These are phyloP conservation scores for Mycena filopes DNA, from an alignment of 768 basidiomycete genomes.

Conservation along the genomic window DNA sequence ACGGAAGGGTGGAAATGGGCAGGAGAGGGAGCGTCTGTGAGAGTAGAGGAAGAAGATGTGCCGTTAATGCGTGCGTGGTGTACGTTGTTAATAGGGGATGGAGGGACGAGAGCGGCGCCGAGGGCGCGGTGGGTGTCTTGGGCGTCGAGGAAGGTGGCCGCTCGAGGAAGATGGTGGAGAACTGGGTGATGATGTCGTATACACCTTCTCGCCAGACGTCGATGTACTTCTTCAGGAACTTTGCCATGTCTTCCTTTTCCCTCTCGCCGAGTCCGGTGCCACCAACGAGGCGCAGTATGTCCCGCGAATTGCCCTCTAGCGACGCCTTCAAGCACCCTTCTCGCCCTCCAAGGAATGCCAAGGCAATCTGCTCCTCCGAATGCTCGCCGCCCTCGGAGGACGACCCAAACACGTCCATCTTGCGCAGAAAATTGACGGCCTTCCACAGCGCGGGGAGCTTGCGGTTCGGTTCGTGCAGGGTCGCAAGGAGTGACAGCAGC, in stretches of 20 bases:
- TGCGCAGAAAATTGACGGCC: conserved; percentile 85
- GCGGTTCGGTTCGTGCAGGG: conserved; percentile 81
- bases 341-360: conserved; percentile 84
- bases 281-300: conserved; percentile 50
- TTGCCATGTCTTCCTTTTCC: conserved; percentile 76
- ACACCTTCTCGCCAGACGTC: conserved; percentile 93
- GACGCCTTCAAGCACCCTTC: conserved; percentile 69
- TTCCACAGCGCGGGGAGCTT: conserved; percentile 94
- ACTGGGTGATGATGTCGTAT: conserved; percentile 92
- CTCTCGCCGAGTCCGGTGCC: conserved; percentile 60
- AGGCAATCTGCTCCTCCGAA: conserved; percentile 82
- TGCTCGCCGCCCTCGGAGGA: conserved; percentile 41
- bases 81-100: conserved; percentile 72
- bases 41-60: conserved; percentile 76
- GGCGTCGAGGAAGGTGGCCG: conserved; percentile 51
- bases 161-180: conserved; percentile 88
- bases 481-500: conserved; percentile 80
- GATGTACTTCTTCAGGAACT: conserved; percentile 87
- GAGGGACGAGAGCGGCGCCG: conserved; percentile 45
- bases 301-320: conserved; percentile 64
- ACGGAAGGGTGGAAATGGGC: conserved; percentile 73
- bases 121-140: conserved; percentile 36
- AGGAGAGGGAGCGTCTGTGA: conserved; percentile 68
- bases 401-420: conserved; percentile 73
- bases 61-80: conserved; percentile 66